phyloP scores from a whole-genome alignment of 371 early-diverging fungal species.

The Saksenaea oblongispora region DNA sequence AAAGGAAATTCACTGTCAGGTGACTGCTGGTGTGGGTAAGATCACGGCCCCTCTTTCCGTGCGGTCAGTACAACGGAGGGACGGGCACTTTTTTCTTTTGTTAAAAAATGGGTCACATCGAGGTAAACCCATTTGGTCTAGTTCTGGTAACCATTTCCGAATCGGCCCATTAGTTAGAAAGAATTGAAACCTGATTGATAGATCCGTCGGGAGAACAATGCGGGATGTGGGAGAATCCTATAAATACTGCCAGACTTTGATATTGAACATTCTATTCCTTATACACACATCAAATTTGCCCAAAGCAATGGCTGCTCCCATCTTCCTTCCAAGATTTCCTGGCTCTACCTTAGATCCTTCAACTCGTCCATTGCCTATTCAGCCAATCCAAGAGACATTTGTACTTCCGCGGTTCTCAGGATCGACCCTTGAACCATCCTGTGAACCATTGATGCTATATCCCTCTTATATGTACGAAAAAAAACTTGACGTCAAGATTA shows the following conservation, averaged over 20 bases:
- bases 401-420: slow-evolving; percentile 22
- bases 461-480: slow-evolving; percentile 16
- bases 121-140: neutral
- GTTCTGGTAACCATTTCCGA: neutral
- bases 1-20: neutral
- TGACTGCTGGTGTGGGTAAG: neutral
- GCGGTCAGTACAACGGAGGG: neutral
- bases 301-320: neutral
- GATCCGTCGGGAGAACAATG: neutral
- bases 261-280: neutral
- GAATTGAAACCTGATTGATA: slow-evolving; percentile 6
- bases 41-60: neutral
- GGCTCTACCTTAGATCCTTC: slow-evolving; percentile 2
- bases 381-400: neutral
- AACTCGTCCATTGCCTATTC: neutral
- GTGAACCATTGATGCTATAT: slow-evolving; percentile 22
- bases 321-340: neutral
- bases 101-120: neutral
- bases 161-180: slow-evolving; percentile 1
- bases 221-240: neutral
- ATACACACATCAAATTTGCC: neutral
- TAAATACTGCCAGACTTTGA: neutral
- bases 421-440: slow-evolving; percentile 25
- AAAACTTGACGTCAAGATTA: neutral
- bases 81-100: neutral